Base-by-base conservation (phyloP, 352 stramenopile species). In the Globisporangium okanoganense region DNA sequence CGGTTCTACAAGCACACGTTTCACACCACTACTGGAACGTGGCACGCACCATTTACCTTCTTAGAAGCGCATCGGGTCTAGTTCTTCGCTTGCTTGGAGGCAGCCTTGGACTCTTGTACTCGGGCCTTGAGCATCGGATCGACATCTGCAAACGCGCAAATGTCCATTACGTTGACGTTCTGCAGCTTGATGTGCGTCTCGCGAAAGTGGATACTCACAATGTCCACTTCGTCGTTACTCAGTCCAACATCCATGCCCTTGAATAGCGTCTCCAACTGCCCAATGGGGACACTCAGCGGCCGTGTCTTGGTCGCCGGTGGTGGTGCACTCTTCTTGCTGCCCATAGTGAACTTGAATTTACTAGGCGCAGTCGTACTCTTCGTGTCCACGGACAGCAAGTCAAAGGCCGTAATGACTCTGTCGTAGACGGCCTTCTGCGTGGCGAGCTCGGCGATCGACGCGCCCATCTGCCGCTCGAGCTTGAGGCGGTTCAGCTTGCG, bases 121-220 rank as follows among this genome's bases (percentile, higher is more conserved):
- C 67, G 62, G 16, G 43, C 9, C 9, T 20, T n/a, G 24, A 87
- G 56, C 20, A 71, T 12, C 35, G 67, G 62, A 51, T 76, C 67
- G 13, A 54, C 50, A 50, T 88, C 62, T 5, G 76, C 56, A 40
- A 91, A 88, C 7, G 66, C 66, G 36, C 73, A 87, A 25, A 91
- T 36, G 50, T 89, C 79, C 70, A 88, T 69, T n/a, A 89, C 76
- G 25, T 81, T 91, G 18, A 85, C 72, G 29, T 85, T 70, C 5
- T 67, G 69, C 27, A 79, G 35, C 20, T 73, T 82, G 2, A 72
- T 61, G 6, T 82, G 66, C 13, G 75, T 56, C 16, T 64, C 63
- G 27, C 62, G 64, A 62, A 87, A 91, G 24, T 66, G 71, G 1
- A 55, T 33, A 0, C 65, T 61, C 7, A 67, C 70, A 1, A 29